A percentile compares a stretch with the other conserved stretches of the same genome.
phyloP scores from a whole-genome alignment of 345 rosid species.

The Populus simonii region DNA sequence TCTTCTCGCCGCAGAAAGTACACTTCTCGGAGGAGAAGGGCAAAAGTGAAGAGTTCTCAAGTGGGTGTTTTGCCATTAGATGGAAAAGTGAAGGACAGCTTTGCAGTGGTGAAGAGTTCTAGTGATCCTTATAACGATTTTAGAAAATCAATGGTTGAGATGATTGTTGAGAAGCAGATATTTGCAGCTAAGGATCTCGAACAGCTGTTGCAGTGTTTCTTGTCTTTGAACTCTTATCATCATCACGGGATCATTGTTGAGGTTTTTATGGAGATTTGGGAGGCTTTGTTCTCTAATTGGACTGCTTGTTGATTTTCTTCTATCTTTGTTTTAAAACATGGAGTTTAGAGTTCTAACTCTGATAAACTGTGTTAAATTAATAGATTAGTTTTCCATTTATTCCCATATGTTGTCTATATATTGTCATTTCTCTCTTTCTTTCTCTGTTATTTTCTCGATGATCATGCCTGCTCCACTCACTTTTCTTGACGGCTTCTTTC shows the following conservation, averaged over 20 bases:
- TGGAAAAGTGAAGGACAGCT: conserved; percentile 60
- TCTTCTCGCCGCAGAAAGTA: conserved; percentile 9
- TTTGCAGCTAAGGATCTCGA: conserved; percentile 57
- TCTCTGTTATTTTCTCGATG: not conserved
- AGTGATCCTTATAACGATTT: conserved; percentile 63
- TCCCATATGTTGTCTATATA: not conserved
- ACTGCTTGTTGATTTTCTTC: not conserved
- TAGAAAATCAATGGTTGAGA: conserved; percentile 69
- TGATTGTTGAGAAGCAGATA: conserved; percentile 69
- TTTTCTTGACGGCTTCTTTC: not conserved
- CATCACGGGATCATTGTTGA: conserved; percentile 25
- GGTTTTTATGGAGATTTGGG: conserved; percentile 30
- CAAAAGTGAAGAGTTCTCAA: not conserved
- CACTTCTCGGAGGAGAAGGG: conserved; percentile 16
- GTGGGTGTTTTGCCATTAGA: conserved; percentile 23
- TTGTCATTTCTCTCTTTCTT: not conserved
- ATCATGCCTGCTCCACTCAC: not conserved
- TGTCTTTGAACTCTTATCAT: conserved; percentile 23
- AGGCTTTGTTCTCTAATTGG: conserved; percentile 21
- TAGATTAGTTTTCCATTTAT: not conserved
- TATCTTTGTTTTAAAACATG: not conserved
- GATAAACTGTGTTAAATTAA: not conserved
- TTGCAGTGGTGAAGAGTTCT: conserved; percentile 62
- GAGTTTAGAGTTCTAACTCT: conserved; percentile 5
- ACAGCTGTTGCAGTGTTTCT: conserved; percentile 57